Base-by-base conservation (phyloP, 768 basidiomycete species). In the Phanerodontia chrysosporium region DNA sequence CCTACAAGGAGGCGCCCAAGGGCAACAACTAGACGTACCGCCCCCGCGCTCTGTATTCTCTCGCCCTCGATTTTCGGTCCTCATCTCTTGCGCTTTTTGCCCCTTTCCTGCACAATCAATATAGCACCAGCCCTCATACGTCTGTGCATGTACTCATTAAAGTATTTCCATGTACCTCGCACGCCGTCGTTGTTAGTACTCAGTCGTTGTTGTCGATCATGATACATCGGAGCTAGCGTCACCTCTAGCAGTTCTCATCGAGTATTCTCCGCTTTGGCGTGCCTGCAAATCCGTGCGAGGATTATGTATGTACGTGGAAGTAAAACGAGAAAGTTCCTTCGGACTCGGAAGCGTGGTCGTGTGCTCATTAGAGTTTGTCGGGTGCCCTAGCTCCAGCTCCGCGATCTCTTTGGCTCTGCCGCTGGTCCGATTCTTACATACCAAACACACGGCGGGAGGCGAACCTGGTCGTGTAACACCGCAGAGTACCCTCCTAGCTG, bases 1-100 rank as follows among this genome's bases (percentile, higher is more conserved):
- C 91, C 65, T 84, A 55, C 75, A 96, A 98, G 83, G 94, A 95
- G 74, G 89, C 90, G 57, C 92, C 92, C 64, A 87, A 88, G 77
- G 80, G 80, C 39, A 28, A 7, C 61, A 61, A 66, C 56, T 73
- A 68, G 48, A 60, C 25, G 58, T 36, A 35, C 51, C 24, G 35
- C 46, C 55, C 24, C 18, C 46, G 27, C 18, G 45, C 45, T 52
- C 36, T 52, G 28, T 49, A 24, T 57, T n/a, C 39, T 30, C 18
- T 49, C 24, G 36, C 42, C 42, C 48, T 45, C 29, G 45, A 45
- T 58, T 28, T 58, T 27, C 29, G 58, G 45, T 28, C 49, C 16
- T 36, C 42, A 30, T 53, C 32, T 44, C 35, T 32, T 51, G 56
- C 58, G 49, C 28, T 52, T 32, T 58, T 44, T 24, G 27, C 13